A percentile compares a stretch with the other conserved stretches of the same genome.
These are phyloP conservation scores for Picea mariana DNA, from an alignment of 83 land plant species.

Conservation along the genomic window DNA sequence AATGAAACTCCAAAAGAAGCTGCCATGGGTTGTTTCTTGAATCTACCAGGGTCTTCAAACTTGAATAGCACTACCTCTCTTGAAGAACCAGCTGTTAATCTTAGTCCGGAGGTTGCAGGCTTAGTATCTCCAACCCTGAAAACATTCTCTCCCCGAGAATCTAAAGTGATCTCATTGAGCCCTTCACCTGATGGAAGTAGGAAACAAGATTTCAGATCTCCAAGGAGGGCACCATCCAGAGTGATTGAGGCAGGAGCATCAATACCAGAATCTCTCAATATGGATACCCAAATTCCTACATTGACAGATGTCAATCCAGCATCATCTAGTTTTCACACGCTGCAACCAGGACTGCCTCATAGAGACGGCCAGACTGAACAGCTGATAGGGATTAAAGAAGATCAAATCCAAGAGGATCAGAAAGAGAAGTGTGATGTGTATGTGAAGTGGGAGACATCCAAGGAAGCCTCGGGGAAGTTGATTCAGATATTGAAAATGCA, in stretches of 20 bases:
- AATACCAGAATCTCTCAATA: background rate
- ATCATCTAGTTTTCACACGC: background rate
- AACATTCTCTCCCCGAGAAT: background rate
- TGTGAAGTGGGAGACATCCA: conserved; percentile 67
- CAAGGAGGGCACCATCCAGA: background rate
- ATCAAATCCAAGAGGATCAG: conserved; percentile 2
- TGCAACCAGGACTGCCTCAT: background rate
- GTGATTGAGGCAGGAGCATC: background rate
- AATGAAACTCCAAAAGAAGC: conserved; percentile 3
- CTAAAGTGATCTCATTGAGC: background rate
- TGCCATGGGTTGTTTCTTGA: background rate
- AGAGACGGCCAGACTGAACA: background rate
- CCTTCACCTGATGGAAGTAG: background rate
- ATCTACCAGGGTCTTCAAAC: background rate
- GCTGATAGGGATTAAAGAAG: background rate
- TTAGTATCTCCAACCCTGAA: conserved; percentile 5
- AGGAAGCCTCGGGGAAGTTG: conserved; percentile 43
- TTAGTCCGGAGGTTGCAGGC: conserved; percentile 17
- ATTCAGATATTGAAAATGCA: conserved; percentile 27
- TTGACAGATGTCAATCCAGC: background rate
- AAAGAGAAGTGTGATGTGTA: conserved; percentile 31
- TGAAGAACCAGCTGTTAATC: background rate
- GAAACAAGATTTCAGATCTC: background rate
- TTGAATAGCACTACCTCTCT: background rate
- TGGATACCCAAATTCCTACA: background rate